Base-by-base conservation (phyloP, 176 grass and related monocot genomes). In the Oryza rufipogon region DNA sequence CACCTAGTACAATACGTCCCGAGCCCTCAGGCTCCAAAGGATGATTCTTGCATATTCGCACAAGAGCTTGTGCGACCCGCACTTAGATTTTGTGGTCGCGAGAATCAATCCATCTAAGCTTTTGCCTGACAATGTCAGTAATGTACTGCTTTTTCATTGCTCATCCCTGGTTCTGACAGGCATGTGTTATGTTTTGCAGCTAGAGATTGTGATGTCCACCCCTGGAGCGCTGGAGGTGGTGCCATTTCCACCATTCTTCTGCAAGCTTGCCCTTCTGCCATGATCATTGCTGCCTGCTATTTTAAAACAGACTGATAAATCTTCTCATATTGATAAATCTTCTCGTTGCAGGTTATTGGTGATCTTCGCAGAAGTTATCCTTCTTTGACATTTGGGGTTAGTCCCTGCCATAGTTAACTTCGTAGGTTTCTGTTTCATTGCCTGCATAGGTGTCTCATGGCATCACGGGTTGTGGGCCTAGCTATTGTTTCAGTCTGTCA, bases 171-270 rank as follows among this genome's bases (percentile, higher is more conserved):
- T 66, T 2, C 74, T 90, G 58, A 73, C 30, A 67, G 64, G 20
- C 56, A 68, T 51, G 0, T 49, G 11, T 51, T 77, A 38, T 78
- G 39, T 83, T 86, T 82, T 71, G 88, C 90, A 97, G 92, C 83
- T 97, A n/a, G 95, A 97, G 85, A 81, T 97, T 79, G 92, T 95
- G 28, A 90, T 91, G 89, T 85, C 82, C 1, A 95, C 95, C 69
- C 95, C 92, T 15, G 91, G 89, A 76, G 89, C 66, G 11, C 86
- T 98, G 48, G 92, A 95, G 92, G 95, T 98, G 64, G 15, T 67
- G 72, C 20, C 33, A 39, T 19, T 76, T 22, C 74, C 72, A 48
- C 34, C 20, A 26, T 66, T 68, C 23, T 22, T 66, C 22, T 88
- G 42, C 6, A 9, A 41, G 30, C n/a, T 73, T 68, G 11, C 47